phyloP scores from a whole-genome alignment of 1,139 yeast species.

The Geotrichum bryndzae region DNA sequence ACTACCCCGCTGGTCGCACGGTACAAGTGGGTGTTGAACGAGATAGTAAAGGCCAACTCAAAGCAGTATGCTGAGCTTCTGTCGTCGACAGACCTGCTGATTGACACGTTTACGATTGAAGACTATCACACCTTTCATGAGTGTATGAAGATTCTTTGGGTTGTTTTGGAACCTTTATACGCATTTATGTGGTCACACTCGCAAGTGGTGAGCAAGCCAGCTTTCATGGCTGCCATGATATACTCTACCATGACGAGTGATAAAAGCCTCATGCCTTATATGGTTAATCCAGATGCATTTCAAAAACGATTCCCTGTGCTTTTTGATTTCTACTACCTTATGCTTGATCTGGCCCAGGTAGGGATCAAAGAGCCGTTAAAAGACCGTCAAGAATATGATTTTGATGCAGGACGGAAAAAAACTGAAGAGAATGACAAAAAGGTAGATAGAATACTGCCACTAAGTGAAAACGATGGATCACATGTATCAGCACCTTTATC shows the following conservation, averaged over 20 bases:
- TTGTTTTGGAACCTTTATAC: not conserved
- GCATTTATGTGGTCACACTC: not conserved
- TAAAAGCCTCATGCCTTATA: not conserved
- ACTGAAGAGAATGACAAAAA: not conserved
- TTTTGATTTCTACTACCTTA: slow-evolving; percentile 6
- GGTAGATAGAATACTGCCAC: not conserved
- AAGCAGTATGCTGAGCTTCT: not conserved
- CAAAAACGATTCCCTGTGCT: not conserved
- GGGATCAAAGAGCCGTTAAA: not conserved
- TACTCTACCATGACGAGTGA: slow-evolving; percentile 12
- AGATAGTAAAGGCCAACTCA: not conserved
- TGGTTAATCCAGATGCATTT: not conserved
- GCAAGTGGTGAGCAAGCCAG: slow-evolving; percentile 6
- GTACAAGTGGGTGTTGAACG: not conserved
- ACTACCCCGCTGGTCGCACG: not conserved
- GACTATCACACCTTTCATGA: slow-evolving; percentile 1
- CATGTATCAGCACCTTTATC: not conserved
- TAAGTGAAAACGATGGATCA: not conserved
- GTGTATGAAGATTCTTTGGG: slow-evolving; percentile 6
- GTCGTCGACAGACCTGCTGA: not conserved
- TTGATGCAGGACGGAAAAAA: not conserved
- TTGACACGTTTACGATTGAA: not conserved
- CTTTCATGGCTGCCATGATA: slow-evolving; percentile 9
- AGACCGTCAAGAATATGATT: not conserved
- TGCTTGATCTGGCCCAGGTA: slow-evolving; percentile 10